Evolutionary conservation across 2,329 filamentous ascomycete genomes (phyloP).

Genomic region (Plectosphaerella plurivora): DNA sequence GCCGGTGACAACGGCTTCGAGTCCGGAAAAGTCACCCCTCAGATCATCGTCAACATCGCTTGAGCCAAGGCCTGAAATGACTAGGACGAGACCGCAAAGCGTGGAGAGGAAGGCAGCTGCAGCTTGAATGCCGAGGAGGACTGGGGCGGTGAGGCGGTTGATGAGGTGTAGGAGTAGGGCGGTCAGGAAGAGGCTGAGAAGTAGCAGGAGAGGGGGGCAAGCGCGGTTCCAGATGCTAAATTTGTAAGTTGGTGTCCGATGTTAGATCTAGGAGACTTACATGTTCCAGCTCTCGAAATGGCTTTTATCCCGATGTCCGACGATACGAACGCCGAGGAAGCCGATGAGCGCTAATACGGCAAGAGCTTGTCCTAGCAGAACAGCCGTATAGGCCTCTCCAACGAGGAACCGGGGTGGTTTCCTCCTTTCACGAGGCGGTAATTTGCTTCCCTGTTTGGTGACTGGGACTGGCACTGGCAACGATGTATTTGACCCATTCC

Average conservation of each 20-base stretch:
- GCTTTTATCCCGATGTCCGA: background rate
- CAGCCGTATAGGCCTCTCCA: background rate
- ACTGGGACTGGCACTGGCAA: background rate
- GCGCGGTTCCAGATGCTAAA: background rate
- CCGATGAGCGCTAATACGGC: background rate
- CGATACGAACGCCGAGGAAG: background rate
- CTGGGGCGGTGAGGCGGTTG: background rate
- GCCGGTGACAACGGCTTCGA: background rate
- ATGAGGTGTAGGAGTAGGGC: background rate
- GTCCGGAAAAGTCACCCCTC: background rate
- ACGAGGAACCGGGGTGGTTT: background rate
- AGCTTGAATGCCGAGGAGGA: background rate
- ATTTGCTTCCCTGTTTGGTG: no score
- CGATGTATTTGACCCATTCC: background rate
- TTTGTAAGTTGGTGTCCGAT: no score
- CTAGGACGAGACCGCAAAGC: background rate
- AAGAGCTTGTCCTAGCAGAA: background rate
- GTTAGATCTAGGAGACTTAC: no score
- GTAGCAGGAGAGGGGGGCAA: background rate
- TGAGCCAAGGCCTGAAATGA: background rate
- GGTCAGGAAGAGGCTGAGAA: background rate
- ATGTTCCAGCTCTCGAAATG: constrained; percentile 1
- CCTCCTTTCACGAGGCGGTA: background rate
- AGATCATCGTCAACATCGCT: background rate
- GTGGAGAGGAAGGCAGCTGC: background rate